These are phyloP conservation scores for Wickerhamomyces mucosus DNA, from an alignment of 805 yeast genomes.

Conservation along the genomic window DNA sequence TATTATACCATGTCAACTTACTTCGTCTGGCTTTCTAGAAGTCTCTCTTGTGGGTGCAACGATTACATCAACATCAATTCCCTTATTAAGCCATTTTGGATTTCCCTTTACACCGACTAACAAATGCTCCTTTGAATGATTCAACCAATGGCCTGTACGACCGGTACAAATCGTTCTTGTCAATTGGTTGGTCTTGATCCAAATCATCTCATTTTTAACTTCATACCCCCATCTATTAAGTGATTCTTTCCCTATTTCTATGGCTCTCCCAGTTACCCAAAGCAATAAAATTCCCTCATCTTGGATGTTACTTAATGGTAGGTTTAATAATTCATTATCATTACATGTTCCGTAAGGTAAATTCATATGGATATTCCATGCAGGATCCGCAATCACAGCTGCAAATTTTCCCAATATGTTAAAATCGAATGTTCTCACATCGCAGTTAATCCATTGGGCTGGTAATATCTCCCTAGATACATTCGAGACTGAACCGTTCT, in stretches of 20 bases:
- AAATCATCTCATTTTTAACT: constrained; percentile 69
- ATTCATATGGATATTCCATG: constrained; percentile 95
- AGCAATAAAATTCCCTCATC: constrained; percentile 75
- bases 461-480: constrained; percentile 31
- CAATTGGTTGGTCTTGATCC: constrained; percentile 88
- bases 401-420: constrained; percentile 68
- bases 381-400: constrained; percentile 85
- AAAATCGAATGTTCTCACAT: constrained; percentile 67
- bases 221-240: constrained; percentile 75
- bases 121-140: constrained; percentile 88
- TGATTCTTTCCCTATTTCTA: constrained; percentile 78
- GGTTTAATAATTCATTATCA: constrained; percentile 59
- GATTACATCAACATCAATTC: constrained; percentile 65
- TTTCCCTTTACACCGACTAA: constrained; percentile 79
- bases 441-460: constrained; percentile 84
- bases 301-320: constrained; percentile 63
- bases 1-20: no score
- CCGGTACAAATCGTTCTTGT: constrained; percentile 90
- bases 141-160: constrained; percentile 94
- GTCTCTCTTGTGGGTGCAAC: constrained; percentile 84
- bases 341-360: constrained; percentile 69
- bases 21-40: constrained; percentile 84
- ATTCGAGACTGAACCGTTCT: constrained; percentile 26
- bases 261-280: constrained; percentile 95
- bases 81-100: constrained; percentile 59